These are phyloP conservation scores for Cephalotrichum gorgonifer DNA, from an alignment of 2,329 filamentous ascomycete genomes.

Conservation along the genomic window DNA sequence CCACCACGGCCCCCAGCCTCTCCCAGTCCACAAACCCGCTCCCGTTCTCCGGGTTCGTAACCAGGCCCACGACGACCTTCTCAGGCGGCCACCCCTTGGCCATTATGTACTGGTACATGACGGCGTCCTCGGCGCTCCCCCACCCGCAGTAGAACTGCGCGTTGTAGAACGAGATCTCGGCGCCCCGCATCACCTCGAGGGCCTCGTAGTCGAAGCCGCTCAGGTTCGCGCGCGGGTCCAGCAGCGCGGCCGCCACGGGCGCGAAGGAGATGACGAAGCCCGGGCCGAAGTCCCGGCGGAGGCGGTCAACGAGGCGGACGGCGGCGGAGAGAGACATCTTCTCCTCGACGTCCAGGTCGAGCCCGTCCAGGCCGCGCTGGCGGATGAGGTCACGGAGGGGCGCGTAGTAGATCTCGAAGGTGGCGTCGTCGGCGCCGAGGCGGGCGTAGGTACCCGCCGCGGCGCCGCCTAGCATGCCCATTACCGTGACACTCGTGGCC, in stretches of 20 bases:
- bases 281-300: conserved; percentile 58
- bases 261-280: conserved; percentile 71
- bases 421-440: conserved; percentile 42
- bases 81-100: conserved; percentile 59
- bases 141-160: conserved; percentile 90
- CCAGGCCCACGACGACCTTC: conserved; percentile 68
- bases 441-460: conserved; percentile 59
- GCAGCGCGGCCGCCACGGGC: conserved; percentile 65
- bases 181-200: conserved; percentile 57
- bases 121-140: conserved; percentile 43
- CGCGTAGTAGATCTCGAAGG: conserved; percentile 64
- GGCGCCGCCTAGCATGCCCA: conserved; percentile 83
- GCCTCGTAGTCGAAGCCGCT: conserved; percentile 74
- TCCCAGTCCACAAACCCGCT: conserved; percentile 37
- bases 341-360: conserved; percentile 78
- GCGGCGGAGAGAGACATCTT: conserved; percentile 56
- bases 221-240: conserved; percentile 46
- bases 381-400: conserved; percentile 58
- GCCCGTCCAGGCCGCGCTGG: conserved; percentile 50
- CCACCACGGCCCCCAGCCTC: conserved; percentile 32
- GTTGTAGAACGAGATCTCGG: conserved; percentile 75
- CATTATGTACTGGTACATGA: conserved; percentile 40
- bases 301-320: conserved; percentile 55
- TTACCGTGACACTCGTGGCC: conserved; percentile 62
- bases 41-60: conserved; percentile 71